Conservation (phyloP, 345 rosid species). For the Psidium guajava region DNA sequence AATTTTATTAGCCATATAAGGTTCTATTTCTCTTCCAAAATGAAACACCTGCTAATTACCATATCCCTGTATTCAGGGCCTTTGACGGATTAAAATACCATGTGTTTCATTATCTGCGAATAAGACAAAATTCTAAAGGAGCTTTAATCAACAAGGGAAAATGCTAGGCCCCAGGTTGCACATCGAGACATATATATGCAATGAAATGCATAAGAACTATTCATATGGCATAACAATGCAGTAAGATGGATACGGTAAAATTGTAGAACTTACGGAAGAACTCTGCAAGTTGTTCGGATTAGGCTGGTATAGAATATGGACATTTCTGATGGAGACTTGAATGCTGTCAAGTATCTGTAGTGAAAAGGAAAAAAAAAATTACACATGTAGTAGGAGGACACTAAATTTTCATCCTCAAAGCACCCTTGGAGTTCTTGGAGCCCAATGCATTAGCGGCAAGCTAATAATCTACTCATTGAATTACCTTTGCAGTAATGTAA, state of each 20-base stretch:
- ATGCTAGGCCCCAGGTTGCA: not conserved
- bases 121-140: not conserved
- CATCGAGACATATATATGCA: not conserved
- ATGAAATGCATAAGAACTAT: not conserved
- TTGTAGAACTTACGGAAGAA: constrained; percentile 41
- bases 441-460: not conserved
- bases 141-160: not conserved
- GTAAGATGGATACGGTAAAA: not conserved
- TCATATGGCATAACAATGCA: not conserved
- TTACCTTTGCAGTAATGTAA: constrained; percentile 78
- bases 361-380: not conserved
- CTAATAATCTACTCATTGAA: not conserved
- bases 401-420: not conserved
- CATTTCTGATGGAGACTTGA: constrained; percentile 69
- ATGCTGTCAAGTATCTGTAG: constrained; percentile 75
- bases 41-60: not conserved
- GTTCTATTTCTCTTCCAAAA: not conserved
- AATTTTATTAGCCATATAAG: not conserved
- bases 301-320: constrained; percentile 46
- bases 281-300: constrained; percentile 20
- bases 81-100: not conserved
- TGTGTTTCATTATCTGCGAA: not conserved
- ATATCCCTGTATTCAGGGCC: not conserved
- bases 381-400: not conserved
- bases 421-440: constrained; percentile 52